Percentiles rank a stretch among this genome's conserved stretches.
phyloP scores from a whole-genome alignment of 1,284 basidiomycete genomes.

The Sanghuangporus baumii region DNA sequence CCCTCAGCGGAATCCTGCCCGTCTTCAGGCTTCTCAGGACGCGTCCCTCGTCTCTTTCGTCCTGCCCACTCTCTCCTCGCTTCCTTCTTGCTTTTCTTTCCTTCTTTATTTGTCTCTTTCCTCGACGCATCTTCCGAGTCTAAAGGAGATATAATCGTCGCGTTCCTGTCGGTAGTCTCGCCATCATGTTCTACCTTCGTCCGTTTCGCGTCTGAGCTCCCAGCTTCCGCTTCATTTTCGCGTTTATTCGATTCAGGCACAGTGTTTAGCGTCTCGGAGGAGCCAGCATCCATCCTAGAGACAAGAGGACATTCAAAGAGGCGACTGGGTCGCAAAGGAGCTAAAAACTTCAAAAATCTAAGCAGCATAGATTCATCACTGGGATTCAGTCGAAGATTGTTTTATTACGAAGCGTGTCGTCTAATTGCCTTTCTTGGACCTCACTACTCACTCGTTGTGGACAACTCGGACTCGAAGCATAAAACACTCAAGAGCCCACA shows the following conservation, averaged over 20 bases:
- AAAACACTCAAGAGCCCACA: background rate
- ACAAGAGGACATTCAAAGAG: background rate
- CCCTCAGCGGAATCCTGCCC: conserved; percentile 27
- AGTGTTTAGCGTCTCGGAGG: background rate
- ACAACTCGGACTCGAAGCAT: no score
- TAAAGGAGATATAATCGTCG: background rate
- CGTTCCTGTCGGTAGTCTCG: background rate
- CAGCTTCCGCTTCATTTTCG: background rate
- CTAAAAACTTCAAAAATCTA: background rate
- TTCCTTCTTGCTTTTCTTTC: background rate
- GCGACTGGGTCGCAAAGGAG: background rate
- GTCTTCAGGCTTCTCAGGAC: conserved; percentile 4
- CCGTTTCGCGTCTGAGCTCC: background rate
- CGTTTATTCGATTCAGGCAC: background rate
- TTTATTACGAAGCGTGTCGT: background rate
- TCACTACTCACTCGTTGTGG: no score
- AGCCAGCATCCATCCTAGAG: background rate
- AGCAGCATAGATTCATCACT: background rate
- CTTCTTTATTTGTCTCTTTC: background rate
- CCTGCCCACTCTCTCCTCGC: background rate
- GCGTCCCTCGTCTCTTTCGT: conserved; percentile 9
- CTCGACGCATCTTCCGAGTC: background rate
- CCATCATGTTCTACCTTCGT: background rate
- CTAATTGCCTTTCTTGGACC: background rate
- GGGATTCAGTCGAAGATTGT: background rate